These are phyloP conservation scores for Penicillium sp. DNA, from an alignment of 2,329 filamentous ascomycete species.

Conservation along the genomic window DNA sequence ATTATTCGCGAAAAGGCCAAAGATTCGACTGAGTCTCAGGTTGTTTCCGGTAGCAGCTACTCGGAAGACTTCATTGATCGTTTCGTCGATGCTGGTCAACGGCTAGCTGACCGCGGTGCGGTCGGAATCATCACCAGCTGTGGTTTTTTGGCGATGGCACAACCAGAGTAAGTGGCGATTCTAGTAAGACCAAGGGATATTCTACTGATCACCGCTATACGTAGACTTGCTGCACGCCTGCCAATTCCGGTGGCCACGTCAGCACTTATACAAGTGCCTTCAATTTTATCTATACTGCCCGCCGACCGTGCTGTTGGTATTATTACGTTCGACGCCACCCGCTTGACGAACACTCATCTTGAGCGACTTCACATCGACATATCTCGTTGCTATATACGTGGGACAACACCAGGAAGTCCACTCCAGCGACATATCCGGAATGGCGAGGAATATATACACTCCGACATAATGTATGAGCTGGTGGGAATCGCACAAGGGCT, in stretches of 20 bases:
- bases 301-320: conserved; percentile 32
- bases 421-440: not conserved
- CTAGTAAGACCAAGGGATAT: too few species aligned
- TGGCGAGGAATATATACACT: not conserved
- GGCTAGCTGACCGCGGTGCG: conserved; percentile 37
- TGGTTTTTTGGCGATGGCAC: conserved; percentile 45
- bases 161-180: conserved; percentile 29
- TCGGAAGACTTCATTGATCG: conserved; percentile 38
- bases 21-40: conserved; percentile 31
- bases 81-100: conserved; percentile 41
- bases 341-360: conserved; percentile 21
- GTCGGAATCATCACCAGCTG: conserved; percentile 48
- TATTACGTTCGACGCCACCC: conserved; percentile 36
- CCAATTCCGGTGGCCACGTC: conserved; percentile 44
- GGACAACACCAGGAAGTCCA: conserved; percentile 14
- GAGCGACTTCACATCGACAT: conserved; percentile 23
- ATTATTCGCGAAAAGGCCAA: conserved; percentile 40
- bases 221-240: conserved; percentile 35
- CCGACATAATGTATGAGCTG: not conserved
- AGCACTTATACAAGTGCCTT: conserved; percentile 41
- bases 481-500: not conserved
- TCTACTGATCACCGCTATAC: too few species aligned
- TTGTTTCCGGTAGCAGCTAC: conserved; percentile 38
- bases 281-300: conserved; percentile 32
- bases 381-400: conserved; percentile 24